Evolutionary conservation across 2,329 filamentous ascomycete species (phyloP).

Genomic region (Stromatinia cepivora): DNA sequence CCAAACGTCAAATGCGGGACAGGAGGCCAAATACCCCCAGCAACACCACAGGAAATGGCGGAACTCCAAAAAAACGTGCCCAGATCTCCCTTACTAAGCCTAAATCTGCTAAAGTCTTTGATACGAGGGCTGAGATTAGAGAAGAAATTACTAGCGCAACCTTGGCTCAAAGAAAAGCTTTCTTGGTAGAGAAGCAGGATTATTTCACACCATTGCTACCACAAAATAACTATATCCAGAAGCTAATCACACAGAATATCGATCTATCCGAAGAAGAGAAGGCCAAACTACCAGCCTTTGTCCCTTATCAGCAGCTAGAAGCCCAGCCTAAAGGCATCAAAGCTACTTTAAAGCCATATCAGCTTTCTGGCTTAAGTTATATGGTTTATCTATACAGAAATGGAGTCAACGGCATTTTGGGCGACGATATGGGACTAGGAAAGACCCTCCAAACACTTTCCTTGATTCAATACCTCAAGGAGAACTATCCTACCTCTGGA

Average conservation of each 20-base stretch:
- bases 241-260: constrained; percentile 37
- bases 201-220: constrained; percentile 41
- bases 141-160: constrained; percentile 39
- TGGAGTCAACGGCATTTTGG: constrained; percentile 44
- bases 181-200: constrained; percentile 41
- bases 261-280: constrained; percentile 32
- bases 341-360: constrained; percentile 54
- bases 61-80: not conserved
- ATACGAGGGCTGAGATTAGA: constrained; percentile 23
- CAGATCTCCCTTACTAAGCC: not conserved
- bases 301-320: constrained; percentile 38
- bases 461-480: constrained; percentile 50
- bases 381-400: constrained; percentile 49
- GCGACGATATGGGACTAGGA: constrained; percentile 53
- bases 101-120: not conserved
- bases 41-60: not conserved
- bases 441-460: constrained; percentile 53
- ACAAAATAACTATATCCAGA: constrained; percentile 40
- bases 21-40: not conserved
- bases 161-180: constrained; percentile 37
- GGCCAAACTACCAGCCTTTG: constrained; percentile 28
- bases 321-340: constrained; percentile 43
- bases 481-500: constrained; percentile 41
- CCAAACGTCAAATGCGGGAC: constrained; percentile 1
- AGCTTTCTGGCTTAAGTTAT: constrained; percentile 52